Evolutionary conservation across 331 rosid genomes (phyloP).

Genomic region (Ulmus americana): DNA sequence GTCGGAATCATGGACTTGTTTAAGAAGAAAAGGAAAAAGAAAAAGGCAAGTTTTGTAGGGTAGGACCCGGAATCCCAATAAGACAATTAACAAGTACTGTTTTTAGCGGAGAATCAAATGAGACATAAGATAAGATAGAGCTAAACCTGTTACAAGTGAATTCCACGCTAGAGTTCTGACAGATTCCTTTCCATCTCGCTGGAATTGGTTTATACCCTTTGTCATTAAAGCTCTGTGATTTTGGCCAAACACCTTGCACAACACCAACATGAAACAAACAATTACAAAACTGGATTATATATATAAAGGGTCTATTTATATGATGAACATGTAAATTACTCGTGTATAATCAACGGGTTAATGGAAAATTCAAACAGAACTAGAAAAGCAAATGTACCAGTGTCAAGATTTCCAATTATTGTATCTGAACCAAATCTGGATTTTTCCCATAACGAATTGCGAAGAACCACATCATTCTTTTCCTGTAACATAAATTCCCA

Average conservation of each 20-base stretch:
- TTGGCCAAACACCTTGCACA: conserved; percentile 64
- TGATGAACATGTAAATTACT: neutral
- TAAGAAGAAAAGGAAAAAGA: neutral
- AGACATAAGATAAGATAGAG: neutral
- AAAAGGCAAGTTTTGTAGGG: neutral
- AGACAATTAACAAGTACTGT: neutral
- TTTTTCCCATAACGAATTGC: conserved; percentile 34
- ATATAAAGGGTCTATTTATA: neutral
- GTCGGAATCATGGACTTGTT: neutral
- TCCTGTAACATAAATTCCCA: conserved; percentile 65
- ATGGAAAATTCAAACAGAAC: conserved; percentile 4
- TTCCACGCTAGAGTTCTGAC: conserved; percentile 25
- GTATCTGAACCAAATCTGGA: conserved; percentile 59
- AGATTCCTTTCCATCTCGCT: conserved; percentile 62
- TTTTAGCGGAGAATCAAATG: neutral
- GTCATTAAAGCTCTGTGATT: conserved; percentile 56
- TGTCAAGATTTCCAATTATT: conserved; percentile 58
- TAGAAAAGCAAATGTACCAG: conserved; percentile 30
- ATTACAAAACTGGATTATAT: neutral
- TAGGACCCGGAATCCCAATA: neutral
- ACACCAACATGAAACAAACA: neutral
- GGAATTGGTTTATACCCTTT: conserved; percentile 57
- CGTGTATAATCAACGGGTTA: neutral
- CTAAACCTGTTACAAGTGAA: conserved; percentile 53
- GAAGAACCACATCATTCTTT: conserved; percentile 22